A percentile compares a stretch with the other conserved stretches of the same genome.
phyloP scores from a whole-genome alignment of 2,329 filamentous ascomycete genomes.

The Magnaporthiopsis incrustans region DNA sequence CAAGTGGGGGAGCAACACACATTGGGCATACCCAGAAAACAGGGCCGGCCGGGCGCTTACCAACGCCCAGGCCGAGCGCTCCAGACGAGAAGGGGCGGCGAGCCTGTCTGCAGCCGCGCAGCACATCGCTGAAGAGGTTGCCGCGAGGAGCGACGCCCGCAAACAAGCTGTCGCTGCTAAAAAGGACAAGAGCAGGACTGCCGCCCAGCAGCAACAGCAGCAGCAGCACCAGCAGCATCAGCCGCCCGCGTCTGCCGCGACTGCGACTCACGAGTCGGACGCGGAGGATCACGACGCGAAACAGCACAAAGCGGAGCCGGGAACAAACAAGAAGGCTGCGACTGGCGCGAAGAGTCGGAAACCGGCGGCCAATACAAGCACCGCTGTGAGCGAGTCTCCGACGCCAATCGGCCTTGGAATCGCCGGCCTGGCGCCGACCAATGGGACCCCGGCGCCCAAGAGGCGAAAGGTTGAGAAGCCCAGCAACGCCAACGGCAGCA shows the following conservation, averaged over 20 bases:
- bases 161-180: constrained; percentile 75
- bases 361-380: constrained; percentile 30
- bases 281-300: constrained; percentile 57
- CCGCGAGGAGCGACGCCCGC: constrained; percentile 73
- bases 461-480: constrained; percentile 74
- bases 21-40: constrained; percentile 93
- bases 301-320: constrained; percentile 33
- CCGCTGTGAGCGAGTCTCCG: constrained; percentile 16
- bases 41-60: constrained; percentile 54
- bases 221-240: constrained; percentile 35
- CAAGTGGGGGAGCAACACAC: constrained; percentile 80
- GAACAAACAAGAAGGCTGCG: constrained; percentile 53
- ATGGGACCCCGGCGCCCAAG: constrained; percentile 53
- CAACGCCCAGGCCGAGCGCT: constrained; percentile 59
- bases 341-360: constrained; percentile 56
- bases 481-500: constrained; percentile 34
- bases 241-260: neutral
- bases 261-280: constrained; percentile 56
- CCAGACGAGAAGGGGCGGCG: constrained; percentile 69
- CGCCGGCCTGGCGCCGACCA: constrained; percentile 42
- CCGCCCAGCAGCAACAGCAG: constrained; percentile 9
- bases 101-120: constrained; percentile 71
- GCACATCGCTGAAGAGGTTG: constrained; percentile 73
- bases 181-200: constrained; percentile 53
- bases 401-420: constrained; percentile 55